Evolutionary conservation across 2,329 filamentous ascomycete genomes (phyloP).

Genomic region (Calonectria multiphialidica): DNA sequence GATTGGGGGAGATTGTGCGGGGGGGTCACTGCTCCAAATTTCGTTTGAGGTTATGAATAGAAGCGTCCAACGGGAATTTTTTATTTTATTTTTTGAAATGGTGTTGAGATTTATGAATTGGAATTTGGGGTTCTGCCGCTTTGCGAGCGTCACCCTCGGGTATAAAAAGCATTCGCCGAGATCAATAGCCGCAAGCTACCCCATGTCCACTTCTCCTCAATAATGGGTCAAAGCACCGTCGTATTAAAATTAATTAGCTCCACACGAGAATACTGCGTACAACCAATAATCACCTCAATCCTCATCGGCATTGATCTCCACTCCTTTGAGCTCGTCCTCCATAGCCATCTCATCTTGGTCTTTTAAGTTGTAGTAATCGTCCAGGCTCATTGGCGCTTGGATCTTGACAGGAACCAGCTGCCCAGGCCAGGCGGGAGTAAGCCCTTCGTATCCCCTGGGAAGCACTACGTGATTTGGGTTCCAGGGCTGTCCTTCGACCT

Average conservation of each 20-base stretch:
- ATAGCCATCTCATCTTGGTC: background rate
- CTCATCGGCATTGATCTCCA: too few relatives aligned
- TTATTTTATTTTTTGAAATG: background rate
- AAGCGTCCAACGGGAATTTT: background rate
- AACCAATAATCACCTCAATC: too few relatives aligned
- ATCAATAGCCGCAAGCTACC: background rate
- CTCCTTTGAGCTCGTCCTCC: too few relatives aligned
- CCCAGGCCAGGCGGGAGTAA: too few relatives aligned
- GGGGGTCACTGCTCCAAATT: background rate
- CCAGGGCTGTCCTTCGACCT: too few relatives aligned
- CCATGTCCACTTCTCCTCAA: conserved; percentile 5
- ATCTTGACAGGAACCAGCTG: too few relatives aligned
- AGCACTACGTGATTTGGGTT: too few relatives aligned
- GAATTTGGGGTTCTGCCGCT: background rate
- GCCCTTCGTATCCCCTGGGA: too few relatives aligned
- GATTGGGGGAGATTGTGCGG: background rate
- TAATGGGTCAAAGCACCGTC: conserved; percentile 5
- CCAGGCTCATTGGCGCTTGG: too few relatives aligned
- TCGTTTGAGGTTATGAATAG: background rate
- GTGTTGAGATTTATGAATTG: background rate
- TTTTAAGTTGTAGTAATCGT: too few relatives aligned
- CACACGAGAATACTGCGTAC: too few relatives aligned
- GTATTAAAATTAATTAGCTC: background rate
- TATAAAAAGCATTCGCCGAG: background rate
- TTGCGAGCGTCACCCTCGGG: background rate